A percentile compares a stretch with the other conserved stretches of the same genome.
Conservation (phyloP, 129 eudicot genomes). For the sunflower (Helianthus annuus) region HanXRQr2.0-SUNRISE NC_035442.2:6319097-6319596, state of each 20-base stretch:
- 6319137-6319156: slow-evolving; percentile 81
- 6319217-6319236: slow-evolving; percentile 90
- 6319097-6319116: slow-evolving; percentile 14
- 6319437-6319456: slow-evolving; percentile 9
- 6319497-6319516: neutral
- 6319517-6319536: neutral
- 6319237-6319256: slow-evolving; percentile 91
- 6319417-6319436: too few relatives aligned
- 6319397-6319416: neutral
- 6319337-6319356: neutral
- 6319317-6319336: neutral
- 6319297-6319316: neutral
- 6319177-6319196: slow-evolving; percentile 53
- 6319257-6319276: slow-evolving; percentile 61
- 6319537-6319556: slow-evolving; percentile 9
- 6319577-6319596: slow-evolving; percentile 16
- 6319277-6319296: slow-evolving; percentile 18
- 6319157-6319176: slow-evolving; percentile 87
- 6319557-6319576: neutral
- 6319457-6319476: neutral
- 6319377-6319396: slow-evolving; percentile 5
- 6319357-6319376: neutral
- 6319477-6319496: neutral
- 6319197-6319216: slow-evolving; percentile 75
- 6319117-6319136: slow-evolving; percentile 34